phyloP scores from a whole-genome alignment of 345 rosid genomes.

The Euphorbia tirucalli region DNA sequence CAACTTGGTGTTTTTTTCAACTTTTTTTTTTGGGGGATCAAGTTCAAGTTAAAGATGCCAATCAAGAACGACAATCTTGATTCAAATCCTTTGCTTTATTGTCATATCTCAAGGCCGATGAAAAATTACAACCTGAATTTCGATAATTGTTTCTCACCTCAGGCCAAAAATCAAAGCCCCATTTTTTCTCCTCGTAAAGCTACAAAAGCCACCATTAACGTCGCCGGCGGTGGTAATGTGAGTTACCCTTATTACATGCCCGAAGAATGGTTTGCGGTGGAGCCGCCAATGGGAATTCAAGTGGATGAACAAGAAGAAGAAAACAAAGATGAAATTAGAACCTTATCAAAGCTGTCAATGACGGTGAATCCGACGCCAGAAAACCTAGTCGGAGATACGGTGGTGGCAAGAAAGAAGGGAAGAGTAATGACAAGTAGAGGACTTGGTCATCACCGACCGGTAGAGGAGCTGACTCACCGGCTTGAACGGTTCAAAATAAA shows the following conservation, averaged over 20 bases:
- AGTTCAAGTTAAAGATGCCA: background rate
- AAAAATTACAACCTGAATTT: background rate
- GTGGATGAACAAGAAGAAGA: background rate
- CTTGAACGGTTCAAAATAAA: slow-evolving; percentile 38
- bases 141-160: background rate
- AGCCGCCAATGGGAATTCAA: slow-evolving; percentile 1
- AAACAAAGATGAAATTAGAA: background rate
- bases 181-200: background rate
- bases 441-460: background rate
- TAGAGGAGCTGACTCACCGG: slow-evolving; percentile 11
- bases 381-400: background rate
- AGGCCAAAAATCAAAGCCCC: background rate
- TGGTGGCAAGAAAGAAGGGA: background rate
- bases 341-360: background rate
- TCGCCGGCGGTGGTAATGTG: background rate
- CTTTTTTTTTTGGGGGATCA: too few relatives aligned
- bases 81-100: background rate
- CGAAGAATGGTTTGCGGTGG: background rate
- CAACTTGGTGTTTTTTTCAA: too few relatives aligned
- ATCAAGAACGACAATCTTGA: background rate
- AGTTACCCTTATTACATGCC: slow-evolving; percentile 9
- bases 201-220: background rate
- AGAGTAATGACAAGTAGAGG: background rate
- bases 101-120: background rate
- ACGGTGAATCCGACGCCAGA: background rate